Evolutionary conservation across 305 asterid species (phyloP), one percentile per base, ranked within the genome.

Genomic region (Euphrasia arctica): DNA sequence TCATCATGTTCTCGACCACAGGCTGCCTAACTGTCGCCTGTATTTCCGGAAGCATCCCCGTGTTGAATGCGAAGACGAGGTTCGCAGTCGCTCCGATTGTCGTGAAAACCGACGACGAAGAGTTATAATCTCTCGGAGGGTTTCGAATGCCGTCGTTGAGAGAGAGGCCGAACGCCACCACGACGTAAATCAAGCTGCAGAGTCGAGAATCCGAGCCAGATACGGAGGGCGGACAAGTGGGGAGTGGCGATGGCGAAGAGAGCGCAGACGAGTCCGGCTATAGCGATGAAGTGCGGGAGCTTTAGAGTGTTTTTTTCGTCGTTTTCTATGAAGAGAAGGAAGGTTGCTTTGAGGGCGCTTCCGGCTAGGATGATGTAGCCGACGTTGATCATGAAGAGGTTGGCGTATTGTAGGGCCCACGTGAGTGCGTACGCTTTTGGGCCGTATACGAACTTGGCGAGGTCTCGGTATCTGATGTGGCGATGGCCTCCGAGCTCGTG

Each of bases 11-110:
- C 68, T 66, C 31, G 22, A 92, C 91, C 4, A 87, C 97, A 0
- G 98, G 98, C 58, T 76, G 72, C 50, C 81, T 85, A 65, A 92
- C 82, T 0, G 98, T 92, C 10, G 98, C 98, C 97, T 89, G 98
- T 66, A 92, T 92, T 83, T 92, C 98, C 4, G 98, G 98, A 66
- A 92, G 93, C 98, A 92, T 92, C 74, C 98, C 97, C 0, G 98
- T 89, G 54, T 92, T 92, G 85, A 89, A 92, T 64, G 96, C 90
- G 60, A 92, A 92, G 28, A 92, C 95, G 45, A 89, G 89, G 71
- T 79, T 89, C 55, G 93, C 96, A 59, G 86, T 64, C 34, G 97
- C 95, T 67, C 98, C 97, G n/a, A 84, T 74, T 13, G 86, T 87
- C 2, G 91, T 70, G n/a, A n/a, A n/a, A n/a, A n/a, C n/a, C n/a